phyloP scores from a whole-genome alignment of 345 rosid species.

The Cardiospermum halicacabum region DNA sequence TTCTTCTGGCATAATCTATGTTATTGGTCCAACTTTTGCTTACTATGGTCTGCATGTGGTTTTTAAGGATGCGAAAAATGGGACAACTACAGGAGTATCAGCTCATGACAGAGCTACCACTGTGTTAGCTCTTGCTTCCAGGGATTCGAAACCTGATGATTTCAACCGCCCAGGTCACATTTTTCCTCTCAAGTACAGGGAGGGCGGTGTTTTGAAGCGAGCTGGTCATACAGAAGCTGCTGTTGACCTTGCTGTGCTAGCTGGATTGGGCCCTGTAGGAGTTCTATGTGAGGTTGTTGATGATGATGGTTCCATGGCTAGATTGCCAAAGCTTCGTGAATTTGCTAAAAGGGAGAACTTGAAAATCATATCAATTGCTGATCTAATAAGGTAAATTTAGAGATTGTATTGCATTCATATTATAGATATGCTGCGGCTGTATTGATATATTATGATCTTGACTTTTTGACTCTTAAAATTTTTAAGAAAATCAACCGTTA shows the following conservation, averaged over 20 bases:
- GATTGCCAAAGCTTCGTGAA: conserved; percentile 68
- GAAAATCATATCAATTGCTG: conserved; percentile 69
- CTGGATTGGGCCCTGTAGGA: conserved; percentile 76
- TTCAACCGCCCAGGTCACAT: conserved; percentile 90
- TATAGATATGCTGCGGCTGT: neutral
- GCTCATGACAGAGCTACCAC: conserved; percentile 85
- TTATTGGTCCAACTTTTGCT: neutral
- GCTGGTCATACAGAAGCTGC: conserved; percentile 98
- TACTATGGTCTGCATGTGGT: conserved; percentile 1
- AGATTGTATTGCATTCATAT: neutral
- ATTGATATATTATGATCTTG: neutral
- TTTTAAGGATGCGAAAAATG: conserved; percentile 82
- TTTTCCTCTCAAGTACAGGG: conserved; percentile 75
- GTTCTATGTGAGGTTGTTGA: conserved; percentile 79
- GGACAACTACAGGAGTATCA: conserved; percentile 90
- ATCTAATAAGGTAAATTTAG: conserved; percentile 60
- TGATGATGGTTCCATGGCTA: conserved; percentile 93
- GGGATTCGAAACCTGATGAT: conserved; percentile 75
- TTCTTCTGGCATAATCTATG: neutral
- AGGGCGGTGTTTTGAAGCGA: conserved; percentile 86
- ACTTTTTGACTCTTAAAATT: neutral
- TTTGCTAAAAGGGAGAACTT: conserved; percentile 59
- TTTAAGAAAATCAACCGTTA: neutral
- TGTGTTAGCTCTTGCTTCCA: conserved; percentile 66
- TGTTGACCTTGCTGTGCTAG: conserved; percentile 76